Percentiles rank a stretch among this genome's conserved stretches.
These are phyloP conservation scores for Hondaea fermentalgiana DNA, from an alignment of 108 stramenopile species.

Conservation along the genomic window DNA sequence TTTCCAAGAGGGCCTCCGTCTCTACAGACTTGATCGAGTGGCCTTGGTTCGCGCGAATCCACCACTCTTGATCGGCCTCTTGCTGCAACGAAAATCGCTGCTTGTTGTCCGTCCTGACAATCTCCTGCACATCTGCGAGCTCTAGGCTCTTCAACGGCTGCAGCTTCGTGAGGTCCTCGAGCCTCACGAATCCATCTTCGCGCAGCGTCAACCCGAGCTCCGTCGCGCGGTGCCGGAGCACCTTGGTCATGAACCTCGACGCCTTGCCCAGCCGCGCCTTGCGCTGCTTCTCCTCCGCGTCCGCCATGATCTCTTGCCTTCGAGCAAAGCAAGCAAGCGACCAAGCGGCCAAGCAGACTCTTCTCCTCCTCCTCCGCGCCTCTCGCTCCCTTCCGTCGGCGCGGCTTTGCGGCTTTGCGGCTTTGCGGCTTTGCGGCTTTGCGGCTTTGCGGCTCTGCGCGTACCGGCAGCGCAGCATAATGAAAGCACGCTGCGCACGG, in stretches of 20 bases:
- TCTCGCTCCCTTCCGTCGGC: no score
- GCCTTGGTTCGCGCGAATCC: background rate
- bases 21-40: background rate
- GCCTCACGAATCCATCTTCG: background rate
- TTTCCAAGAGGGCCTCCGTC: background rate
- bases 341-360: no score
- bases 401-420: no score
- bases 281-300: background rate
- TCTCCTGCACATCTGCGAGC: background rate
- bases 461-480: no score
- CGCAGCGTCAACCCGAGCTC: background rate
- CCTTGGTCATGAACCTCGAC: constrained; percentile 5
- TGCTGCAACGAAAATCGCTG: background rate
- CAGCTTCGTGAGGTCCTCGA: background rate
- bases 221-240: background rate
- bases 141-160: background rate
- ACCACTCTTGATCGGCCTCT: background rate
- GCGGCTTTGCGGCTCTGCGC: no score
- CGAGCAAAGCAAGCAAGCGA: background rate
- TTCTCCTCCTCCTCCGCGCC: no score
- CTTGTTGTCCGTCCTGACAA: background rate
- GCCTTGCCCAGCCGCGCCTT: background rate
- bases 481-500: no score
- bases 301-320: background rate
- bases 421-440: no score